Percentiles rank a stretch among this genome's conserved stretches.
Conservation (phyloP, 805 yeast genomes). For the Kregervanrija delftensis region DNA sequence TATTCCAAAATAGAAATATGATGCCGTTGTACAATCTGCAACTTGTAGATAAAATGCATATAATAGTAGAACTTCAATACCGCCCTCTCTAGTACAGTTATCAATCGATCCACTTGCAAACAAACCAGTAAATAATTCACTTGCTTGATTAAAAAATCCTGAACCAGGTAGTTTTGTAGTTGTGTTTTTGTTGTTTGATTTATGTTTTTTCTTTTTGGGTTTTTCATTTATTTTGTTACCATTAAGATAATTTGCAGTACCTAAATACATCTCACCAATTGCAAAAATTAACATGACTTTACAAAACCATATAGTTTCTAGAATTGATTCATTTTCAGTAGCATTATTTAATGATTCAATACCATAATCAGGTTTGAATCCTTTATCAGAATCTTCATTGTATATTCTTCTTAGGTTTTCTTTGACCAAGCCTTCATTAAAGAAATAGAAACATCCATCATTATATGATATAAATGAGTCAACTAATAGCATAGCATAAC, state of each 20-base stretch:
- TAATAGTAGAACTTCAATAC: conserved; percentile 65
- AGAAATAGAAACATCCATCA: conserved; percentile 80
- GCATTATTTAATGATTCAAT: conserved; percentile 18
- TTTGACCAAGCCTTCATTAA: conserved; percentile 75
- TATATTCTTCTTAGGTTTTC: conserved; percentile 58
- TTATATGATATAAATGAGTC: conserved; percentile 74
- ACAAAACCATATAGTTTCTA: conserved; percentile 78
- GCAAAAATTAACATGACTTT: conserved; percentile 68
- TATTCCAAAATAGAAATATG: conserved; percentile 73
- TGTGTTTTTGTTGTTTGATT: conserved; percentile 1
- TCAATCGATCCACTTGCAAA: conserved; percentile 78
- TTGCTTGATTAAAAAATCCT: conserved; percentile 70
- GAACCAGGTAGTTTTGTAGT: conserved; percentile 64
- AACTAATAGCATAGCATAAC: conserved; percentile 66
- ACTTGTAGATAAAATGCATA: conserved; percentile 79
- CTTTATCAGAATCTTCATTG: conserved; percentile 34
- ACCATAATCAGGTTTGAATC: conserved; percentile 25
- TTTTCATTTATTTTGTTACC: conserved; percentile 33
- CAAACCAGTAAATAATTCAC: conserved; percentile 69
- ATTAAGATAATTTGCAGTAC: conserved; percentile 61
- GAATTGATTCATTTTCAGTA: conserved; percentile 42
- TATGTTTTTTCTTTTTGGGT: conserved; percentile 17
- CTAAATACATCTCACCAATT: conserved; percentile 76
- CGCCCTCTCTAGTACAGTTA: conserved; percentile 71
- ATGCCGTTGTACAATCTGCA: conserved; percentile 77